Percentiles rank a stretch among this genome's conserved stretches.
Evolutionary conservation across 345 rosid species (phyloP).

Genomic region (Salix koriyanagi): DNA sequence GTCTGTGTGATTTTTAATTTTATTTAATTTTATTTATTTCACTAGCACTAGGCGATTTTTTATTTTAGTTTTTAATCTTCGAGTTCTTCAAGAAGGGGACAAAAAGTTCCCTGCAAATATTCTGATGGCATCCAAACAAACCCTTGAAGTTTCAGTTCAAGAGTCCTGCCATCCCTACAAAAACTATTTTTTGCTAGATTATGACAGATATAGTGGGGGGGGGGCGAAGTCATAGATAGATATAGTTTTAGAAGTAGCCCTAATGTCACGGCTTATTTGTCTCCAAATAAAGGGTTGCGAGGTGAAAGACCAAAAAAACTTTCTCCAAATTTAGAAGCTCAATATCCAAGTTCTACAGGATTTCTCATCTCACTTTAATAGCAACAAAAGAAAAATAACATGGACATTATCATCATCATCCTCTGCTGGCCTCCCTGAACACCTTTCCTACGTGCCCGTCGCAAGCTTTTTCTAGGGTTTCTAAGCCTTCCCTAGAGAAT

Average conservation of each 20-base stretch:
- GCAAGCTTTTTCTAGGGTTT: constrained; percentile 36
- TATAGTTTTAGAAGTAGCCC: not conserved
- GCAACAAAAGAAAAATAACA: constrained; percentile 3
- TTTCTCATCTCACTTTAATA: constrained; percentile 5
- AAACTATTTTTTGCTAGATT: not conserved
- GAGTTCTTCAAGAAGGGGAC: not conserved
- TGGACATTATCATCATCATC: constrained; percentile 18
- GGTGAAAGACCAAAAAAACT: constrained; percentile 4
- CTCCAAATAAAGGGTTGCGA: constrained; percentile 31
- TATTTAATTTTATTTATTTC: too few species aligned
- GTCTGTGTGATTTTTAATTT: too few species aligned
- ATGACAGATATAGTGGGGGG: not conserved
- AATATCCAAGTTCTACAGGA: constrained; percentile 11
- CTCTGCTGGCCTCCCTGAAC: constrained; percentile 28
- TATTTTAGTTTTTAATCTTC: too few species aligned
- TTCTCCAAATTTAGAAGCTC: constrained; percentile 39
- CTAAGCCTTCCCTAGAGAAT: constrained; percentile 28
- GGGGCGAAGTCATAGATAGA: not conserved
- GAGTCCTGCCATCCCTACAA: not conserved
- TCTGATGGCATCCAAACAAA: not conserved
- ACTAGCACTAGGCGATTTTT: too few species aligned
- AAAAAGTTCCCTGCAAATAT: not conserved
- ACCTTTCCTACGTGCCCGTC: not conserved
- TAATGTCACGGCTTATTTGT: constrained; percentile 20
- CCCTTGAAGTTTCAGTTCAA: not conserved